phyloP scores from a whole-genome alignment of 371 early-diverging fungal genomes.

The Umbelopsis sp. region DNA sequence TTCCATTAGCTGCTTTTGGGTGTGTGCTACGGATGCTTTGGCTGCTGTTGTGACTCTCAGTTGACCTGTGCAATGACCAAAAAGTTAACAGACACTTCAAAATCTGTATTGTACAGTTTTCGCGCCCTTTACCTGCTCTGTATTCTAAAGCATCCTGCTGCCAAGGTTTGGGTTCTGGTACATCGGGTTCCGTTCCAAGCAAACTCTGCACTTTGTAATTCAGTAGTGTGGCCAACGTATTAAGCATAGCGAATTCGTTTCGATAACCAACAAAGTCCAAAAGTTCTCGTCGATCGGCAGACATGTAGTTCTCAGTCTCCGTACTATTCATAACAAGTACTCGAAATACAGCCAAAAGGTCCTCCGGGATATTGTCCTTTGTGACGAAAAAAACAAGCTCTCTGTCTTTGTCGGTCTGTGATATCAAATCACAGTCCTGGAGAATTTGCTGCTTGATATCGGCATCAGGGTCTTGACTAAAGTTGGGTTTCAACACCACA shows the following conservation, averaged over 20 bases:
- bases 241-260: slow-evolving; percentile 59
- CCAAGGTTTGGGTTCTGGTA: slow-evolving; percentile 18
- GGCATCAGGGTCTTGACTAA: slow-evolving; percentile 57
- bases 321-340: slow-evolving; percentile 64
- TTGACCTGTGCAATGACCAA: slow-evolving; percentile 18
- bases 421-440: slow-evolving; percentile 35
- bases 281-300: slow-evolving; percentile 23
- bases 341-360: slow-evolving; percentile 57
- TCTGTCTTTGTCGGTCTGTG: slow-evolving; percentile 23
- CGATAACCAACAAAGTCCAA: slow-evolving; percentile 52
- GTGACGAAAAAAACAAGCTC: slow-evolving; percentile 52
- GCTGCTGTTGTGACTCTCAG: slow-evolving; percentile 37
- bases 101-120: no score
- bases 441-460: slow-evolving; percentile 49
- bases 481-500: slow-evolving; percentile 59
- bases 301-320: slow-evolving; percentile 38
- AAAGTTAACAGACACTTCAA: background rate
- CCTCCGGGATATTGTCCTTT: slow-evolving; percentile 40
- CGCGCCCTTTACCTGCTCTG: slow-evolving; percentile 40
- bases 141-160: slow-evolving; percentile 55
- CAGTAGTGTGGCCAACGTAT: slow-evolving; percentile 37
- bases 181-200: no score
- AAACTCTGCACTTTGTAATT: slow-evolving; percentile 26
- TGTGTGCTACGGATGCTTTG: slow-evolving; percentile 25
- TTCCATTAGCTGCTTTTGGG: slow-evolving; percentile 31